Conservation (phyloP, 176 grass and related monocot species). For the Phyllostachys edulis region DNA sequence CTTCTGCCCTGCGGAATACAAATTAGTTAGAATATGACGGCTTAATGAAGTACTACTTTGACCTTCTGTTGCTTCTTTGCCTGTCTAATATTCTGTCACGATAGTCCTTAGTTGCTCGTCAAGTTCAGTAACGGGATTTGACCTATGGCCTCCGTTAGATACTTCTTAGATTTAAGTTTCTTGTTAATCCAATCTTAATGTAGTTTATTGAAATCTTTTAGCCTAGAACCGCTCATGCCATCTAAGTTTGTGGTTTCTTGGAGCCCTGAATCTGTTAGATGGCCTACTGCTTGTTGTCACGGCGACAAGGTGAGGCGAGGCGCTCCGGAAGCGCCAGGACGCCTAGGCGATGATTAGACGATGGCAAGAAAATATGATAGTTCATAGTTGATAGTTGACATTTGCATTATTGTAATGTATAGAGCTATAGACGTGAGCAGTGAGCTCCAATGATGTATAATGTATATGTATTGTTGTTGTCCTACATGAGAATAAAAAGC, state of each 20-base stretch:
- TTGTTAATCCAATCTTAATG: background rate
- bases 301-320: no score
- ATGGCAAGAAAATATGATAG: no score
- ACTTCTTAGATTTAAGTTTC: background rate
- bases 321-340: no score
- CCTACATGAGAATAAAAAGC: no score
- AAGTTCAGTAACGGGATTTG: background rate
- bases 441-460: no score
- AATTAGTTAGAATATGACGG: background rate
- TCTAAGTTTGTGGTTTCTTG: slow-evolving; percentile 24
- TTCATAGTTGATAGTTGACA: no score
- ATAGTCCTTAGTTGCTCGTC: background rate
- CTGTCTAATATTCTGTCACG: background rate
- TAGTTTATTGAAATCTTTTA: background rate
- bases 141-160: background rate
- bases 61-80: background rate
- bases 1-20: background rate
- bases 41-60: background rate
- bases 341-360: no score
- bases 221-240: background rate
- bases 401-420: no score
- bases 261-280: slow-evolving; percentile 67
- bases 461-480: no score
- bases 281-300: slow-evolving; percentile 58
- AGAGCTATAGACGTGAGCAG: no score